These are phyloP conservation scores for Penicillium antarcticum DNA, from an alignment of 495 filamentous ascomycete species.

Conservation along the genomic window DNA sequence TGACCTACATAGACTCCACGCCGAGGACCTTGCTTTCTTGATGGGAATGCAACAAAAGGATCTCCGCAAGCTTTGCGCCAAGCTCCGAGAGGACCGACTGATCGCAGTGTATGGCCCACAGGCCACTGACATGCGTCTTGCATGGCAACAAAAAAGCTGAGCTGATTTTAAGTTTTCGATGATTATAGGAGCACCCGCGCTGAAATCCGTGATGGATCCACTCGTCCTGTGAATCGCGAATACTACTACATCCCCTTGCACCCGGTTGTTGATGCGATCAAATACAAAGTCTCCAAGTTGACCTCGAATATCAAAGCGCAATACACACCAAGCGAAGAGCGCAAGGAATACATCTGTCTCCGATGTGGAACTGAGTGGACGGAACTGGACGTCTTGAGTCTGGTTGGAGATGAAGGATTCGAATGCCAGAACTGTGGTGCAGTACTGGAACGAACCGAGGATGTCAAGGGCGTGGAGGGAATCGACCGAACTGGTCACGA, in stretches of 20 bases:
- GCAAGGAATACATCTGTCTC: slow-evolving; percentile 86
- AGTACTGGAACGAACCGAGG: slow-evolving; percentile 61
- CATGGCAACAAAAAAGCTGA: slow-evolving; percentile 6
- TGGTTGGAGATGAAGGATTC: slow-evolving; percentile 63
- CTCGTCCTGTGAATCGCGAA: slow-evolving; percentile 76
- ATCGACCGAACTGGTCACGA: slow-evolving; percentile 70
- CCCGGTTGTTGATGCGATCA: slow-evolving; percentile 91
- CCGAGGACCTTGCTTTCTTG: slow-evolving; percentile 81
- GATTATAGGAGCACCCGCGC: slow-evolving; percentile 65
- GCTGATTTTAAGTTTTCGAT: not conserved
- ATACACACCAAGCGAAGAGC: slow-evolving; percentile 74
- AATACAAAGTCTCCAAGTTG: slow-evolving; percentile 83
- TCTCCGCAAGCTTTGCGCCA: slow-evolving; percentile 80
- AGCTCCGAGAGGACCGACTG: slow-evolving; percentile 79
- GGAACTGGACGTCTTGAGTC: slow-evolving; percentile 77
- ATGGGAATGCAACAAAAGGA: slow-evolving; percentile 86
- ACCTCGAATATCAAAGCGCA: slow-evolving; percentile 80
- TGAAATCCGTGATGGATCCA: slow-evolving; percentile 75
- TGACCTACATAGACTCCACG: slow-evolving; percentile 58
- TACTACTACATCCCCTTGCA: slow-evolving; percentile 98
- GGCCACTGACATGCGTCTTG: not conserved
- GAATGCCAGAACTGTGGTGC: slow-evolving; percentile 78
- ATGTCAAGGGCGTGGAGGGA: slow-evolving; percentile 57
- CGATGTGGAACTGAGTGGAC: slow-evolving; percentile 80
- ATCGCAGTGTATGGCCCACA: slow-evolving; percentile 62